Base-by-base conservation (phyloP, 169 alveolate species). In the Plasmodium blacklocki region DNA sequence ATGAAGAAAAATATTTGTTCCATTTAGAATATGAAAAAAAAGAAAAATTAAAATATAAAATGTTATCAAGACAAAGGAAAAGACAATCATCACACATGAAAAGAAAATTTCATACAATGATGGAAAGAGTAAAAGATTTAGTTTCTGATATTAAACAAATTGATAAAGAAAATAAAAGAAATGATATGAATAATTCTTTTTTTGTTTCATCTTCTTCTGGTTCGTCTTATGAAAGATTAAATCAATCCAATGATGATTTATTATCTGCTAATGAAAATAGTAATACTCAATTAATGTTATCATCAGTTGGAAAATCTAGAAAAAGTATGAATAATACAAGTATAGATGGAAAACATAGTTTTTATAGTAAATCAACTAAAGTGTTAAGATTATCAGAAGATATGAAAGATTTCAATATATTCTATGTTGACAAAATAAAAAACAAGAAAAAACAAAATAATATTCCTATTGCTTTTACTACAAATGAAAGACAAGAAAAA, bases 201-300 rank as follows among this genome's bases (percentile, higher is more conserved):
- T 86, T 86, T 60, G 63, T 86, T 60, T 86, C 92, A 3, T 86
- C 92, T 60, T 86, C 92, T 8, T 85, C 92, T 15, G 86, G 49
- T 32, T 49, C 71, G 32, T 47, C 29, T 56, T 9, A 6, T 56
- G 64, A 56, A 15, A 39, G 5, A 39, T 39, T 39, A 39, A 39
- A 39, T 4, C 47, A 39, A 39, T 32, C 73, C 15, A 50, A 68
- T 54, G 92, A 86, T 11, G 86, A 45, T 14, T 43, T 50, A n/a
- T 52, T 67, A 32, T 70, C 87, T 43, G 73, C 72, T 9, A 67
- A 50, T 26, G 87, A 43, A 12, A 72, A 86, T n/a, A 18, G 70
- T 5, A 86, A 52, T 26, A 80, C 90, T 8, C 86, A 67, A 21
- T 62, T 86, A 11, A 49, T 86, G 74, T 19, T 60, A 39, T 86